These are phyloP conservation scores for Backusella luteola DNA, from an alignment of 192 early-diverging fungal genomes.

Conservation along the genomic window DNA sequence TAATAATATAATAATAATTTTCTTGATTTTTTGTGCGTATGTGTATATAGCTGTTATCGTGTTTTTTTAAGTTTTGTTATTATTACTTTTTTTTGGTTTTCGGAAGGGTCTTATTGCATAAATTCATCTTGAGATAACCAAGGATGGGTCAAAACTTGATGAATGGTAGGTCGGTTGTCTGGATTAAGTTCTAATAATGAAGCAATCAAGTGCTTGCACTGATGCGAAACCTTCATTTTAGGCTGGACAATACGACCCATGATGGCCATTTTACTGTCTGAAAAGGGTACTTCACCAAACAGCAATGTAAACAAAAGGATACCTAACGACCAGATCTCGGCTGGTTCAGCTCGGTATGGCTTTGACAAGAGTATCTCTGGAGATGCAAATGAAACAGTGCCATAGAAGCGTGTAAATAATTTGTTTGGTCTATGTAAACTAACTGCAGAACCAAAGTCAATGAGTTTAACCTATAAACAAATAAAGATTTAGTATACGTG, in stretches of 20 bases:
- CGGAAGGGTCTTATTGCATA: neutral
- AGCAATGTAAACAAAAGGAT: conserved; percentile 58
- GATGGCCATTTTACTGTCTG: conserved; percentile 43
- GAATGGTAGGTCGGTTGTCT: conserved; percentile 47
- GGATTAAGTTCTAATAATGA: conserved; percentile 63
- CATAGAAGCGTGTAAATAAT: conserved; percentile 45
- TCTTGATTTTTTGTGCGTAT: neutral
- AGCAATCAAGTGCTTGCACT: conserved; percentile 53
- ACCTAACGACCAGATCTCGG: conserved; percentile 76
- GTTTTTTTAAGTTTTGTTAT: neutral
- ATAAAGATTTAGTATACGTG: neutral
- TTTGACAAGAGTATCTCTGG: conserved; percentile 65
- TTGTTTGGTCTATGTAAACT: conserved; percentile 9
- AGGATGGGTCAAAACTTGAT: conserved; percentile 52
- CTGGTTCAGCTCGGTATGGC: conserved; percentile 59
- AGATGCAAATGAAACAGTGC: conserved; percentile 55
- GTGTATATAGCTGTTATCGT: neutral
- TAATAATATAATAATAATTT: neutral
- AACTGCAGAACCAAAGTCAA: conserved; percentile 66
- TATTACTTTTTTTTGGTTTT: neutral
- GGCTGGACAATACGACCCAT: conserved; percentile 33
- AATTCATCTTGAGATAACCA: conserved; percentile 45
- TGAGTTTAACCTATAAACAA: conserved; percentile 49
- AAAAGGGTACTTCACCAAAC: conserved; percentile 60
- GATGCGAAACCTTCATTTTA: conserved; percentile 37